Evolutionary conservation across 495 filamentous ascomycete species (phyloP).

Genomic region (Pseudotulostoma volvatum): DNA sequence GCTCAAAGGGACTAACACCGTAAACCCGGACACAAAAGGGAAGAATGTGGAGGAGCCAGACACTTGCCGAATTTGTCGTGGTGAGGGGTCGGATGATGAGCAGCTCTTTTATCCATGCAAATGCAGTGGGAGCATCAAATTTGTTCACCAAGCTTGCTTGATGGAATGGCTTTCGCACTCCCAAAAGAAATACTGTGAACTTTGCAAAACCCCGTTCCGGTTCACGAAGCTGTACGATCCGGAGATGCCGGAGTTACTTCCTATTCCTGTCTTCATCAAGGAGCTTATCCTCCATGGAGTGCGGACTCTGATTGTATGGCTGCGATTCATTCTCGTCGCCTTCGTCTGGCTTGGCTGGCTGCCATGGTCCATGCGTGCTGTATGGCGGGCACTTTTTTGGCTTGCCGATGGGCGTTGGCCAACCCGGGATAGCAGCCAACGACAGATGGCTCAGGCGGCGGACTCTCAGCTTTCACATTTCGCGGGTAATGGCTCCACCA

Average conservation of each 20-base stretch:
- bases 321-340: slow-evolving; percentile 58
- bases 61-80: slow-evolving; percentile 89
- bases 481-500: slow-evolving; percentile 21
- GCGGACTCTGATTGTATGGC: slow-evolving; percentile 55
- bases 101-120: slow-evolving; percentile 95
- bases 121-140: slow-evolving; percentile 96
- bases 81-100: slow-evolving; percentile 69
- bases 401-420: slow-evolving; percentile 82
- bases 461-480: slow-evolving; percentile 7
- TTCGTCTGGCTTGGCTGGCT: slow-evolving; percentile 80
- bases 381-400: slow-evolving; percentile 92
- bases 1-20: no score
- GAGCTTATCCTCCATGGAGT: slow-evolving; percentile 56
- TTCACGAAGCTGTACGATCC: slow-evolving; percentile 96
- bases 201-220: slow-evolving; percentile 94
- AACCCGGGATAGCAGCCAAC: slow-evolving; percentile 16
- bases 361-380: slow-evolving; percentile 76
- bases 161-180: slow-evolving; percentile 98
- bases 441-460: slow-evolving; percentile 7
- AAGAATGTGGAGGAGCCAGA: slow-evolving; percentile 39
- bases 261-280: slow-evolving; percentile 58
- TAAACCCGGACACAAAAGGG: slow-evolving; percentile 16
- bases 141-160: slow-evolving; percentile 91
- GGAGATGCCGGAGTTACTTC: slow-evolving; percentile 73
- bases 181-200: slow-evolving; percentile 97